Conservation (phyloP, 495 filamentous ascomycete species). For the Eremomyces bilateralis region DNA sequence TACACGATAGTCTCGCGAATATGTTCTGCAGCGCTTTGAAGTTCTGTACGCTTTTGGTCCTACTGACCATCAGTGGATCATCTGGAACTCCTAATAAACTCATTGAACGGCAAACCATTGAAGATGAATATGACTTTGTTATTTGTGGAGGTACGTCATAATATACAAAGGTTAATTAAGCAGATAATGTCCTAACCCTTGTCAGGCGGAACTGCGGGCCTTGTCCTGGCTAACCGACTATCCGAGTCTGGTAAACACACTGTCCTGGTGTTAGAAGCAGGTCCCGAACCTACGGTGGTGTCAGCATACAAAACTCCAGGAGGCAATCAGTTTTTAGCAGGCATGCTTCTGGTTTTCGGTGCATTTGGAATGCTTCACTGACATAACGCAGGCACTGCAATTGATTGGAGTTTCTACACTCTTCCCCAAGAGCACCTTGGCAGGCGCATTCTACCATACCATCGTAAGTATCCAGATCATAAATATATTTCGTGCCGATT, state of each 20-base stretch:
- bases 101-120: neutral
- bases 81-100: too few species aligned
- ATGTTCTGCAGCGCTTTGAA: too few species aligned
- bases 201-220: constrained; percentile 2
- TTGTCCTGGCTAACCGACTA: constrained; percentile 1
- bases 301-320: constrained; percentile 1
- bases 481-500: too few species aligned
- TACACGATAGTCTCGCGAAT: too few species aligned
- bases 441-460: neutral
- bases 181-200: neutral
- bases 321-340: constrained; percentile 1
- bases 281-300: neutral
- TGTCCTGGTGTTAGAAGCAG: constrained; percentile 3
- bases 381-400: too few species aligned
- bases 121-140: constrained; percentile 4
- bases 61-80: too few species aligned
- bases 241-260: neutral
- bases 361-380: too few species aligned
- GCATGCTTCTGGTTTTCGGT: too few species aligned
- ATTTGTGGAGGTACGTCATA: constrained; percentile 3
- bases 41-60: too few species aligned
- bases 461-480: too few species aligned
- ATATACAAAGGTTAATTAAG: neutral
- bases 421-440: neutral
- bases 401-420: constrained; percentile 1